phyloP scores from a whole-genome alignment of 2,329 filamentous ascomycete genomes.

The Zymoseptoria tritici region DNA sequence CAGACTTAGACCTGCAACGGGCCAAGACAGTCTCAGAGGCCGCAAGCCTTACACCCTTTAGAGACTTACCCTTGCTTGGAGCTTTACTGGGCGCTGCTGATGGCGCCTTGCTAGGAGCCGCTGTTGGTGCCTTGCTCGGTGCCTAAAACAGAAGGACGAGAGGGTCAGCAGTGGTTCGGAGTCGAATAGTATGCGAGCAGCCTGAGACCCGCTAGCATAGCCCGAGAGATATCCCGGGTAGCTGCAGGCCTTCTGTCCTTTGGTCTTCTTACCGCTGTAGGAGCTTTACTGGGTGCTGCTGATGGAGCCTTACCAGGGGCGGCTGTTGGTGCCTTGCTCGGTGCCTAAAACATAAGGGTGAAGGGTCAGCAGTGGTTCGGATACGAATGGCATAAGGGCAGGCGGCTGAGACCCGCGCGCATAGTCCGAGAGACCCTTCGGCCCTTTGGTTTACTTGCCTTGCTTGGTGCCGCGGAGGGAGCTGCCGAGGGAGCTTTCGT shows the following conservation, averaged over 20 bases:
- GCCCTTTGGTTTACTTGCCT: not conserved
- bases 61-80: not conserved
- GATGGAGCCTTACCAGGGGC: constrained; percentile 12
- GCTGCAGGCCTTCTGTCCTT: no score
- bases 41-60: no score
- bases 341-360: not conserved
- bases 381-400: no score
- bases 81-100: constrained; percentile 19
- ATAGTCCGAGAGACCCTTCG: no score
- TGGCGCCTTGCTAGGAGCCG: constrained; percentile 8
- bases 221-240: no score
- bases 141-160: not conserved
- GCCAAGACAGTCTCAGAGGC: no score
- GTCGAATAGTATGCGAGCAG: no score
- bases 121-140: constrained; percentile 7
- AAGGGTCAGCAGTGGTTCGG: not conserved
- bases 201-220: no score
- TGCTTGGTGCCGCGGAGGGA: not conserved
- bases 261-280: not conserved
- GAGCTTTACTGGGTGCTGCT: constrained; percentile 20
- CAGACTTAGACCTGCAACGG: no score
- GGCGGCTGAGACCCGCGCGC: no score
- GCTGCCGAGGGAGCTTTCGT: constrained; percentile 1
- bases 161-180: not conserved
- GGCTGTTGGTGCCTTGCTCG: constrained; percentile 12